Conservation (phyloP, 768 basidiomycete species). For the Mycena leptocephala region DNA sequence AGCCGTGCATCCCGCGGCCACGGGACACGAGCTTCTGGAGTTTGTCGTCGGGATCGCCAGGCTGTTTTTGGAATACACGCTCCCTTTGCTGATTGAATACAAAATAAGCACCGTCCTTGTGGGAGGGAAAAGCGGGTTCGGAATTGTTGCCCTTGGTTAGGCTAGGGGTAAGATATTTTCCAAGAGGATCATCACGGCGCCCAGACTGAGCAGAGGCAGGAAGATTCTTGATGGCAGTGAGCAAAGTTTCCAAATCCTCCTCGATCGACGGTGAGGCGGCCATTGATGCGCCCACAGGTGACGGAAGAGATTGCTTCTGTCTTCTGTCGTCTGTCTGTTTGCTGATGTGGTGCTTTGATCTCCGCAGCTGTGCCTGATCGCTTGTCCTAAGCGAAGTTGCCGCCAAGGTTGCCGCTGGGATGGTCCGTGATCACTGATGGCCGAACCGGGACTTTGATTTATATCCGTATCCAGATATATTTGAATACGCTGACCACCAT, state of each 20-base stretch:
- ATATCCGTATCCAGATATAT: no score
- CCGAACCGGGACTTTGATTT: no score
- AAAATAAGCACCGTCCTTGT: neutral
- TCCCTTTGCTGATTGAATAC: slow-evolving; percentile 14
- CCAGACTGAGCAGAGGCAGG: no score
- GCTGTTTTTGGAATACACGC: slow-evolving; percentile 11
- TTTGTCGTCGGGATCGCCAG: neutral
- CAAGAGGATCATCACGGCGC: neutral
- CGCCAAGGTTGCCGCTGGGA: neutral
- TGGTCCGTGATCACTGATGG: no score
- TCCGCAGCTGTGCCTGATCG: neutral
- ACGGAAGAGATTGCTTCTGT: no score
- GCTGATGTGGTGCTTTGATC: neutral
- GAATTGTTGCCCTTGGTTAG: no score
- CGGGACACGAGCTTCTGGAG: neutral
- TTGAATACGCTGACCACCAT: no score
- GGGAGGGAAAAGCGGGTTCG: neutral
- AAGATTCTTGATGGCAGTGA: neutral
- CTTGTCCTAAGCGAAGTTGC: neutral
- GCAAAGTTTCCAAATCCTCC: neutral
- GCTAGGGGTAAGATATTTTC: neutral
- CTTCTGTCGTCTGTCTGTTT: no score
- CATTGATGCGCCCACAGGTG: neutral
- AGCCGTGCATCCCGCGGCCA: slow-evolving; percentile 16
- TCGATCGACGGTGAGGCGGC: neutral